These are phyloP conservation scores for Solanum phureja DNA, from an alignment of 257 asterid genomes.

Conservation along the genomic window DNA sequence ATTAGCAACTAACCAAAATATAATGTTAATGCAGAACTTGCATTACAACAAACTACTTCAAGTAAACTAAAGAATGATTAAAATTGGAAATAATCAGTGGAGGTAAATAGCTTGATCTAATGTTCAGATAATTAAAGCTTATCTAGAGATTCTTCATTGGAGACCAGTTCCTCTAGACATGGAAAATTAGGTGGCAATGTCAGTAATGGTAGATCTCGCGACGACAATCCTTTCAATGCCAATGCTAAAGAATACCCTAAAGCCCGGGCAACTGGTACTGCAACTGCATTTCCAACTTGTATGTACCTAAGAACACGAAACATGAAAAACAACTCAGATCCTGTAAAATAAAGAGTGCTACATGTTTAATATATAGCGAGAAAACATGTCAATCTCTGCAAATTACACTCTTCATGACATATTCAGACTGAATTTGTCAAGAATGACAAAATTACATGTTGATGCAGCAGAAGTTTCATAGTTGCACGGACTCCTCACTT, in stretches of 20 bases:
- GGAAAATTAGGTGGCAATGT: slow-evolving; percentile 20
- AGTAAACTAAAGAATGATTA: background rate
- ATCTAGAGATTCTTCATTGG: background rate
- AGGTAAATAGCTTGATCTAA: background rate
- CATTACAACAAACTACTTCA: background rate
- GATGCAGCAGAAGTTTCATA: background rate
- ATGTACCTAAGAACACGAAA: slow-evolving; percentile 30
- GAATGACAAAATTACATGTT: background rate
- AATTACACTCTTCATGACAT: no score
- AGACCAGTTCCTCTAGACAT: background rate
- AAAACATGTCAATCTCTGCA: background rate
- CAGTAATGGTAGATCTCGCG: slow-evolving; percentile 25
- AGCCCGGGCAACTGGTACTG: slow-evolving; percentile 78
- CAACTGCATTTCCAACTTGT: slow-evolving; percentile 93
- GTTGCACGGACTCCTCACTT: no score
- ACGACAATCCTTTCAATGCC: slow-evolving; percentile 32
- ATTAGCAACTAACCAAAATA: background rate
- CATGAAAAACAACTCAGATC: background rate
- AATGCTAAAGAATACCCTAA: slow-evolving; percentile 51
- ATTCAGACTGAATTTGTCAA: background rate
- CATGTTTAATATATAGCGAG: background rate
- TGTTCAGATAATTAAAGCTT: background rate
- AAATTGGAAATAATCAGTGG: background rate
- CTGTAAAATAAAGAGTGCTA: background rate
- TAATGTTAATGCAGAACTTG: background rate